phyloP scores from a whole-genome alignment of 2,329 filamentous ascomycete species.

The Cryphonectria naterciae region DNA sequence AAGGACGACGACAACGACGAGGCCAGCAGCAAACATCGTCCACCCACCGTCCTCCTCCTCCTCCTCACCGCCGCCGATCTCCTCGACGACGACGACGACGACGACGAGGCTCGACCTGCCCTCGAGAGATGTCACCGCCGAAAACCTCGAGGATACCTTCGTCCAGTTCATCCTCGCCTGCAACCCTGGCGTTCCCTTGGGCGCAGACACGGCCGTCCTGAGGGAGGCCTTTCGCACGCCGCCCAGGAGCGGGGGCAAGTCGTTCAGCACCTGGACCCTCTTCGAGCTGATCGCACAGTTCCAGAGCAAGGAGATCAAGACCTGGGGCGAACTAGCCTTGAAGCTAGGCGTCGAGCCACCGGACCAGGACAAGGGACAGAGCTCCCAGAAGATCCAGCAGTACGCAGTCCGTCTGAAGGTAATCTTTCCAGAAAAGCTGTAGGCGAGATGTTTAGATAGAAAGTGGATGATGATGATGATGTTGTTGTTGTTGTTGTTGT shows the following conservation, averaged over 20 bases:
- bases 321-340: constrained; percentile 86
- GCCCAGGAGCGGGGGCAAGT: constrained; percentile 86
- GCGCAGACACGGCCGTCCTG: constrained; percentile 71
- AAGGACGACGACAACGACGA: constrained; percentile 5
- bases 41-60: constrained; percentile 8
- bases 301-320: constrained; percentile 83
- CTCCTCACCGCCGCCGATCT: neutral
- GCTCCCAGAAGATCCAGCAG: constrained; percentile 91
- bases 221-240: constrained; percentile 77
- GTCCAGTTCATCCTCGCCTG: constrained; percentile 86
- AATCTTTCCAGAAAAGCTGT: constrained; percentile 25
- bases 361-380: constrained; percentile 80
- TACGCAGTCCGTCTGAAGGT: constrained; percentile 93
- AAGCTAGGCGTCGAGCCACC: constrained; percentile 88
- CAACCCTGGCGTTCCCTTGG: constrained; percentile 78
- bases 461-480: too few species aligned
- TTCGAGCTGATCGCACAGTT: constrained; percentile 80
- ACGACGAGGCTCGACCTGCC: constrained; percentile 54
- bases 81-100: neutral
- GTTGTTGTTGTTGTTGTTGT: too few species aligned
- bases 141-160: constrained; percentile 80
- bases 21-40: neutral
- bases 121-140: constrained; percentile 66
- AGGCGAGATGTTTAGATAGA: neutral
- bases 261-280: constrained; percentile 76